Evolutionary conservation across 805 yeast species (phyloP).

Genomic region (Clavispora vitiphila): DNA sequence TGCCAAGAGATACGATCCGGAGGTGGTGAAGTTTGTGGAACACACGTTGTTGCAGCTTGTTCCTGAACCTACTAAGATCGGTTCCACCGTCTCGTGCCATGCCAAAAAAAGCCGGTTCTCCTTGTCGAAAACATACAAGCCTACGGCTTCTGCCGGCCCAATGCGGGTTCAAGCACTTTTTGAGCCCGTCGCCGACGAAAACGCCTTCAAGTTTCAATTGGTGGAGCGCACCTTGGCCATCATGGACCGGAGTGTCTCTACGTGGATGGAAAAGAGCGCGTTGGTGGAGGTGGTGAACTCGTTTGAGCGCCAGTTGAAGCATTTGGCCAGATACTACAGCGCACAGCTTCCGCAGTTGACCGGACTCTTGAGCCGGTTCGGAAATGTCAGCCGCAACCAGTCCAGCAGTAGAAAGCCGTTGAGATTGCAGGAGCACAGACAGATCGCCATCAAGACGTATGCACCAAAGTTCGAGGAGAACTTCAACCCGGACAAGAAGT

Average conservation of each 20-base stretch:
- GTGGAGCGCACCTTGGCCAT: constrained; percentile 28
- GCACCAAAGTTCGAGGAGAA: constrained; percentile 94
- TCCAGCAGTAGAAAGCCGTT: constrained; percentile 48
- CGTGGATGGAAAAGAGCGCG: constrained; percentile 63
- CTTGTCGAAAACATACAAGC: constrained; percentile 15
- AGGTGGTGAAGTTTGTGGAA: constrained; percentile 56
- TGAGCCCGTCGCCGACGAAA: constrained; percentile 5
- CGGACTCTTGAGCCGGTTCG: constrained; percentile 39
- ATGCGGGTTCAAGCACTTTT: constrained; percentile 10
- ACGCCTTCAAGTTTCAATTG: constrained; percentile 24
- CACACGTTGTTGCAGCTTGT: constrained; percentile 43
- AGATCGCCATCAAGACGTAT: constrained; percentile 75
- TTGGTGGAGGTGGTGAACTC: constrained; percentile 55
- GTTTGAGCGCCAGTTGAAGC: constrained; percentile 39
- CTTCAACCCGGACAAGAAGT: constrained; percentile 92
- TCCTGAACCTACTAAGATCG: constrained; percentile 29
- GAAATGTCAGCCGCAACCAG: constrained; percentile 37
- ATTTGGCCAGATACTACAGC: constrained; percentile 32
- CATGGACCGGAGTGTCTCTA: constrained; percentile 25
- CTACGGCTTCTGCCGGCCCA: constrained; percentile 4
- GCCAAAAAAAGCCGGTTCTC: constrained; percentile 7
- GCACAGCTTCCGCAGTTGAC: constrained; percentile 25
- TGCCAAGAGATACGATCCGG: constrained; percentile 81
- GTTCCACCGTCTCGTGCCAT: constrained; percentile 10
- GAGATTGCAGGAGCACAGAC: constrained; percentile 75